phyloP scores from a whole-genome alignment of 495 filamentous ascomycete genomes.

The Neurospora sp. region DNA sequence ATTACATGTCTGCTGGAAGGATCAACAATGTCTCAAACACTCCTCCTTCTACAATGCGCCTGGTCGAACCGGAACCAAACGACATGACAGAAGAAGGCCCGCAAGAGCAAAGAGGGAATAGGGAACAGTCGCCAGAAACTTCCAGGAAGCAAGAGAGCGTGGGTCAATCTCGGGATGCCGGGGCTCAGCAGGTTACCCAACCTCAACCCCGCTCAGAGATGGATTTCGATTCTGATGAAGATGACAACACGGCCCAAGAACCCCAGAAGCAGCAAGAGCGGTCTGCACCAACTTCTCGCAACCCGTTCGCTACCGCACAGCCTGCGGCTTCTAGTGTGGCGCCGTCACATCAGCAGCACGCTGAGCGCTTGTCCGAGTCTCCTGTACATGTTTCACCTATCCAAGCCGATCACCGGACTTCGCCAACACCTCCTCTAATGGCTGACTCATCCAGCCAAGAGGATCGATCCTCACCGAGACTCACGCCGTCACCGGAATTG shows the following conservation, averaged over 20 bases:
- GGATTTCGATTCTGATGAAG: constrained; percentile 41
- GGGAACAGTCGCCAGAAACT: constrained; percentile 11
- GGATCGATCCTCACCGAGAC: constrained; percentile 50
- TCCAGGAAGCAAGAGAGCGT: constrained; percentile 10
- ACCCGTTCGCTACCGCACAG: constrained; percentile 12
- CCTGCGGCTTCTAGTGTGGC: constrained; percentile 12
- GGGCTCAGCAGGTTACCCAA: constrained; percentile 41
- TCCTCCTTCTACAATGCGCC: constrained; percentile 46
- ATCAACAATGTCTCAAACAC: constrained; percentile 34
- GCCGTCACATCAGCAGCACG: constrained; percentile 16
- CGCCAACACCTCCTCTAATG: constrained; percentile 43
- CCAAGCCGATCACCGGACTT: constrained; percentile 28
- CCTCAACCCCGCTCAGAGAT: constrained; percentile 39
- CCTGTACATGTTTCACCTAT: constrained; percentile 63
- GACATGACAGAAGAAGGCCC: constrained; percentile 27
- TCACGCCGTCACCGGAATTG: constrained; percentile 58
- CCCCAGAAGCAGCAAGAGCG: constrained; percentile 1
- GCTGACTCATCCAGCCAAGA: constrained; percentile 57
- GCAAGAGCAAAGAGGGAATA: constrained; percentile 20
- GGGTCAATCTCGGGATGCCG: constrained; percentile 26
- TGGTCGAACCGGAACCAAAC: constrained; percentile 46
- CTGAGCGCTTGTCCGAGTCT: constrained; percentile 59
- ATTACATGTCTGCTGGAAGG: constrained; percentile 27
- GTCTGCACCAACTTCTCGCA: constrained; percentile 18
- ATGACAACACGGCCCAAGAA: constrained; percentile 9